These are phyloP conservation scores for Verticillium nonalfalfae DNA, from an alignment of 2,329 filamentous ascomycete genomes.

Conservation along the genomic window DNA sequence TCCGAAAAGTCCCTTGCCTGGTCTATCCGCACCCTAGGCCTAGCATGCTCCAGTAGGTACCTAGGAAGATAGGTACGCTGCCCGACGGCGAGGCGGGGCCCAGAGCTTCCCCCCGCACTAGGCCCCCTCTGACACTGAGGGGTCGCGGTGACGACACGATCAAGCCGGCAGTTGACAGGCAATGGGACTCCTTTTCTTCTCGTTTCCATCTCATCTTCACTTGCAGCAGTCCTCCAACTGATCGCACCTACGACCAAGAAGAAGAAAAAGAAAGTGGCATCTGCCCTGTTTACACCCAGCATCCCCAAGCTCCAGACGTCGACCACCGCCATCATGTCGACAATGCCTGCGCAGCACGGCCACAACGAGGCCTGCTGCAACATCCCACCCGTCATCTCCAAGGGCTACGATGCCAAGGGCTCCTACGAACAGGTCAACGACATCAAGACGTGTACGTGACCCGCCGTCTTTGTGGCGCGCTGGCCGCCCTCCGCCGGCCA, in stretches of 20 bases:
- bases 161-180: neutral
- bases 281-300: neutral
- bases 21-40: too few relatives aligned
- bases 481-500: neutral
- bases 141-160: neutral
- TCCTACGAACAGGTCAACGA: constrained; percentile 49
- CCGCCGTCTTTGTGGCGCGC: neutral
- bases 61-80: neutral
- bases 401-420: constrained; percentile 49
- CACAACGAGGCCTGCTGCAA: constrained; percentile 53
- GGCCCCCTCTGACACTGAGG: neutral
- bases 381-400: constrained; percentile 49
- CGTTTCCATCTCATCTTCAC: too few relatives aligned
- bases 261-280: neutral
- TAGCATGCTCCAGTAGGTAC: too few relatives aligned
- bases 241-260: too few relatives aligned
- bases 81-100: neutral
- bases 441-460: constrained; percentile 40
- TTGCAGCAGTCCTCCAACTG: too few relatives aligned
- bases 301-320: neutral
- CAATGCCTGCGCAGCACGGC: constrained; percentile 44
- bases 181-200: too few relatives aligned
- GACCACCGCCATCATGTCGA: constrained; percentile 31
- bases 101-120: neutral
- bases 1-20: too few relatives aligned